Evolutionary conservation across 2,329 filamentous ascomycete genomes (phyloP), one percentile per base, ranked within the genome.

Genomic region (Pseudogymnoascus sp.): DNA sequence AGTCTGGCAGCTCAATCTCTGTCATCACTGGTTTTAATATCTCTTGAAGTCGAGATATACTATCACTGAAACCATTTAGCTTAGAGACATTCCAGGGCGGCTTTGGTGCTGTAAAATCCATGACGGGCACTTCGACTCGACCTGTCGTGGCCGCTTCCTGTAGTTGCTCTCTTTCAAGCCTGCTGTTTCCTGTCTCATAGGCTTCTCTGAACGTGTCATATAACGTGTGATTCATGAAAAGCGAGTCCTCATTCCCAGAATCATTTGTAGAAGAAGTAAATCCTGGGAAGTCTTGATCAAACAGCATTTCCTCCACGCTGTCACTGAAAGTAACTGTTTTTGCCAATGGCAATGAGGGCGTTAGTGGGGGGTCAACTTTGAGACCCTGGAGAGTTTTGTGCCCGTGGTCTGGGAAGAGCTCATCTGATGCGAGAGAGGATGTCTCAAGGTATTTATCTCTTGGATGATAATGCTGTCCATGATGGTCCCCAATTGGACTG

Each of bases 111-210:
- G 73, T 69, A 36, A 78, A 75, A 28, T 79, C 76, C 63, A 84
- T 68, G 0, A 70, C 28, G 0, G 81, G 81, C 4, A 82, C 74
- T n/a, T 75, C 66, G 1, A 82, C 74, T 38, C 81, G 75, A 58
- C 73, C 72, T 3, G 74, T 78, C 0, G 78, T 65, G 43, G 72
- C 69, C 39, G 65, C 69, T 36, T 62, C 62, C n/a, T 68, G 60
- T 36, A 74, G 50, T 38, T 64, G 66, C 61, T 74, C 72, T 61
- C 72, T 70, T 35, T 72, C 70, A 28, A 62, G 41, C 57, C 64
- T 58, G 18, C 61, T 64, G 20, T 64, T 68, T 30, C 58, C 68
- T 35, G 47, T 58, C 35, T 65, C 61, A 35, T 60, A 62, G 3
- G 65, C 64, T 5, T 65, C 50, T 2, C 62, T 66, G 35, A 71